Conservation (phyloP, 257 asterid genomes). For the Solanum peruvianum region DNA sequence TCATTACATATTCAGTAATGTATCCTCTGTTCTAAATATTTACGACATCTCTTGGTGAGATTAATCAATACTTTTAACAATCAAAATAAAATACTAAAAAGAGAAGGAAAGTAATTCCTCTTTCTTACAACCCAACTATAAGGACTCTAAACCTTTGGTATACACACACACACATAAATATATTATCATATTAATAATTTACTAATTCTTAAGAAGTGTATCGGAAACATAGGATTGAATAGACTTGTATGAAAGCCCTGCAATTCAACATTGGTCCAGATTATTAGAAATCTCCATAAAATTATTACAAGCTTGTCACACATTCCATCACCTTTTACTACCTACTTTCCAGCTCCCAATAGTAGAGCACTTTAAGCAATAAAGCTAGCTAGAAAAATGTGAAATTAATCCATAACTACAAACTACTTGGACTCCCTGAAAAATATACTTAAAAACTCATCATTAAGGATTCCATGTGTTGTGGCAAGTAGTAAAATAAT, state of each 20-base stretch:
- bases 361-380: neutral
- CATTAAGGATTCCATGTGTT: neutral
- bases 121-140: neutral
- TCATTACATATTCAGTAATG: neutral
- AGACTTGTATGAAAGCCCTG: neutral
- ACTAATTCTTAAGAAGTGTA: neutral
- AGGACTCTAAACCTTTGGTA: neutral
- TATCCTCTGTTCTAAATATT: neutral
- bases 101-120: neutral
- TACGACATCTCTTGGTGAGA: neutral
- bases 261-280: neutral
- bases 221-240: neutral
- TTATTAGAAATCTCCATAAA: neutral
- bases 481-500: neutral
- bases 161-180: neutral
- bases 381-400: neutral
- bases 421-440: neutral
- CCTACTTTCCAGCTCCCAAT: neutral
- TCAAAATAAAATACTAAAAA: neutral
- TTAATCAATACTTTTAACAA: neutral
- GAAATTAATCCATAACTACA: neutral
- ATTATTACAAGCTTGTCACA: neutral
- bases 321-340: neutral
- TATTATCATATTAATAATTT: neutral
- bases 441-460: neutral